Evolutionary conservation across 768 basidiomycete species (phyloP).

Genomic region (Kwoniella mangroviensis): DNA sequence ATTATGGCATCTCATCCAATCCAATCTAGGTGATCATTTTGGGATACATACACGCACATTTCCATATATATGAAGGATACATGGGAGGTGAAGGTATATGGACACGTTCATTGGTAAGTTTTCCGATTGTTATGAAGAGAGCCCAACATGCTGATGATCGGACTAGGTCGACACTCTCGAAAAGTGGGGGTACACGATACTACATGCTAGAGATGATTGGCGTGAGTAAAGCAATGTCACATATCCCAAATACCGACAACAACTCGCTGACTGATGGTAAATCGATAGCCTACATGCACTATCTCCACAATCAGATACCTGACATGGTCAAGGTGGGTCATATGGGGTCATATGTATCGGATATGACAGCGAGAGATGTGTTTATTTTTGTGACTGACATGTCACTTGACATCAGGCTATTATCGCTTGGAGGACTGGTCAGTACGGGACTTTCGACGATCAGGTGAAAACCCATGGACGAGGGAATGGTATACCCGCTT

Average conservation of each 20-base stretch:
- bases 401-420: constrained; percentile 9
- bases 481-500: constrained; percentile 27
- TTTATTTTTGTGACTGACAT: neutral
- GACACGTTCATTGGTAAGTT: constrained; percentile 11
- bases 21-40: constrained; percentile 19
- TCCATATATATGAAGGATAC: constrained; percentile 27
- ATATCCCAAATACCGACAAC: too few species aligned
- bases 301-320: constrained; percentile 27
- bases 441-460: constrained; percentile 21
- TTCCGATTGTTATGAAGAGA: neutral
- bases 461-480: constrained; percentile 16
- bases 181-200: constrained; percentile 22
- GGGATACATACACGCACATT: constrained; percentile 20
- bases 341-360: neutral
- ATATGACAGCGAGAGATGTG: neutral
- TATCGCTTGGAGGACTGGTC: constrained; percentile 20
- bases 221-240: constrained; percentile 13
- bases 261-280: neutral
- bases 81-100: constrained; percentile 29
- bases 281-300: constrained; percentile 21
- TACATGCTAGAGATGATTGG: constrained; percentile 32
- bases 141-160: neutral
- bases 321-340: constrained; percentile 25
- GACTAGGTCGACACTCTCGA: constrained; percentile 7
- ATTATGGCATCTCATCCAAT: neutral